Base-by-base conservation (phyloP, 495 filamentous ascomycete species). In the Aspergillus taichungensis region DNA sequence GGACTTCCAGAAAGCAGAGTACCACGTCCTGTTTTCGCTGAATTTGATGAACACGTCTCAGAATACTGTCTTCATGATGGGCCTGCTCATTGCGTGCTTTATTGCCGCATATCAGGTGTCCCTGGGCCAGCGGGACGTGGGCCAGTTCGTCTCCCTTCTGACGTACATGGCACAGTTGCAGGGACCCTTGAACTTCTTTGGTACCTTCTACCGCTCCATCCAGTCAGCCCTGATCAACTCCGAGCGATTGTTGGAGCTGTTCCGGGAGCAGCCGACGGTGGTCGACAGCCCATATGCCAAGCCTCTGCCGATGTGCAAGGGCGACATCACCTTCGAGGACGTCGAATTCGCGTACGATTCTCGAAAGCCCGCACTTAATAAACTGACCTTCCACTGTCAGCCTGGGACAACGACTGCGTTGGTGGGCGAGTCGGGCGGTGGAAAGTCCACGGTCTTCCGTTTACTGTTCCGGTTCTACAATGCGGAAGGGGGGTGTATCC, bases 181-280 rank as follows among this genome's bases (percentile, higher is more conserved):
- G 64, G 83, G 81, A 1, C 92, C 92, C 7, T 74, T 98, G 53
- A 95, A 95, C 63, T 98, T 94, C 74, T 96, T 98, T 64, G 92
- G 94, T 40, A 92, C 92, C 0, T 97, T 98, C 64, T 98, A 97
- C 61, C 79, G 92, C 32, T 91, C 88, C 46, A 92, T 96, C 13
- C 92, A 97, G 65, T 88, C 87, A 31, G 87, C 89, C 41, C 83
- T 98, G 84, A 96, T 98, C 57, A 96, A 94, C 50, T 88, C 88
- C 6, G 92, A 98, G 69, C 80, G 92, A 3, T 80, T 97, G 67
- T 71, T 98, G 40, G 94, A 98, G 60, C 69, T 97, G 31, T 98
- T 98, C 74, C 92, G 94, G 57, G 87, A 91, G 57, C 80, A 87
- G 51, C 92, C 92, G 6, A 95, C 89, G 0, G 92, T 98, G 36